Percentiles rank a stretch among this genome's conserved stretches.
These are phyloP conservation scores for Amesomyces nigricolor DNA, from an alignment of 2,329 filamentous ascomycete species.

Conservation along the genomic window DNA sequence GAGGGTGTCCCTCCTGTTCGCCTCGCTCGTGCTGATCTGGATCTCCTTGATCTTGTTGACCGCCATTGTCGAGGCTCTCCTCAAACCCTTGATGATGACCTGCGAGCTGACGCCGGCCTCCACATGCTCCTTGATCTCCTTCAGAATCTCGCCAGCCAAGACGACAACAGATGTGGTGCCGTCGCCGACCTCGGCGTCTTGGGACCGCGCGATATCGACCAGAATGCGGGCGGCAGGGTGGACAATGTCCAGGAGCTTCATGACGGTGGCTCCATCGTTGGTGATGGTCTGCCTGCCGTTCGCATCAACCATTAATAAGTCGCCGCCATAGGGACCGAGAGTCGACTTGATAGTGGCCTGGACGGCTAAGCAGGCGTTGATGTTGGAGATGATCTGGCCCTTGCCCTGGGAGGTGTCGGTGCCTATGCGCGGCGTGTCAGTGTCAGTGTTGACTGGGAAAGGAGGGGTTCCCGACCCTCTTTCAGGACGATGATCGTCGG, in stretches of 20 bases:
- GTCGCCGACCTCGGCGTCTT: slow-evolving; percentile 98
- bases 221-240: slow-evolving; percentile 96
- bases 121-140: slow-evolving; percentile 92
- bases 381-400: slow-evolving; percentile 94
- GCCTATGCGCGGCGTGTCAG: slow-evolving; percentile 47
- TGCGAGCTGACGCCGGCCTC: slow-evolving; percentile 96
- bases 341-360: slow-evolving; percentile 95
- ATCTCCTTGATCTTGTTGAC: slow-evolving; percentile 99
- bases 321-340: slow-evolving; percentile 91
- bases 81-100: slow-evolving; percentile 92
- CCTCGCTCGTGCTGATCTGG: slow-evolving; percentile 75
- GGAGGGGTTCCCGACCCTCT: slow-evolving; percentile 29
- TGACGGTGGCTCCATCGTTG: slow-evolving; percentile 97
- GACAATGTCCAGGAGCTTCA: slow-evolving; percentile 99
- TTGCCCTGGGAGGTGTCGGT: slow-evolving; percentile 97
- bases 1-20: slow-evolving; percentile 80
- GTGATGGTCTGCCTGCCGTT: slow-evolving; percentile 97
- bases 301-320: slow-evolving; percentile 89
- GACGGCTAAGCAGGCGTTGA: slow-evolving; percentile 95
- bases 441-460: slow-evolving; percentile 5
- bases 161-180: slow-evolving; percentile 97
- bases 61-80: slow-evolving; percentile 81
- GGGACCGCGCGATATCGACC: slow-evolving; percentile 95
- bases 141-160: slow-evolving; percentile 92
- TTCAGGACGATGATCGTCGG: slow-evolving; percentile 30